Conservation (phyloP, 1,284 basidiomycete genomes). For the Ceratobasidium sp. region DNA sequence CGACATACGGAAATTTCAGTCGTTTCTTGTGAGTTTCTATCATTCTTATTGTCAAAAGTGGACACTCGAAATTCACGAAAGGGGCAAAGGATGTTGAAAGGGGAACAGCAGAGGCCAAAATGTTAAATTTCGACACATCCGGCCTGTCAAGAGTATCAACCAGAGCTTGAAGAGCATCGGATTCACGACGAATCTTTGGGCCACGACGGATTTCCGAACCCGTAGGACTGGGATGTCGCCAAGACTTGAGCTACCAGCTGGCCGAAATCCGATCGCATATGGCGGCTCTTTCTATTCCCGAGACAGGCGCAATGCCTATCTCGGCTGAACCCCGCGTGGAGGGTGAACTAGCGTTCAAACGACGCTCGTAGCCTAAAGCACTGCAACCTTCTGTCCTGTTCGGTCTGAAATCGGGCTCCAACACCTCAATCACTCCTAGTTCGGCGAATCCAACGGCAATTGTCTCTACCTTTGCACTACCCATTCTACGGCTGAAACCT, state of each 20-base stretch:
- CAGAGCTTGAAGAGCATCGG: too few relatives aligned
- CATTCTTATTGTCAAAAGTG: too few relatives aligned
- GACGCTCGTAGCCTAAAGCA: conserved; percentile 20
- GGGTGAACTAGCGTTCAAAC: not conserved
- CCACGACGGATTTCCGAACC: not conserved
- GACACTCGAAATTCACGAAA: too few relatives aligned
- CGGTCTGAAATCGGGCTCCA: not conserved
- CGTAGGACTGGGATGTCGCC: too few relatives aligned
- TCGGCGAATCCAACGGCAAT: conserved; percentile 6
- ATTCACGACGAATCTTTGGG: not conserved
- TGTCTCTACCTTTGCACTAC: not conserved
- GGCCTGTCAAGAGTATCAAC: too few relatives aligned
- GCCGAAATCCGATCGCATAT: too few relatives aligned
- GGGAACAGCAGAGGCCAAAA: too few relatives aligned
- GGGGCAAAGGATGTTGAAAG: too few relatives aligned
- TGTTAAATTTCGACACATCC: too few relatives aligned
- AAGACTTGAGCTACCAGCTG: too few relatives aligned
- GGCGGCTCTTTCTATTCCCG: not conserved
- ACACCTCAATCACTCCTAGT: not conserved
- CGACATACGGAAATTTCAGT: too few relatives aligned
- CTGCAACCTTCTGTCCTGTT: not conserved
- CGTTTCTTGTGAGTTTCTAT: too few relatives aligned
- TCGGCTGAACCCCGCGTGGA: conserved; percentile 1
- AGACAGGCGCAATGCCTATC: not conserved
- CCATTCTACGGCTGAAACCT: not conserved